Evolutionary conservation across 2,329 filamentous ascomycete species (phyloP).

Genomic region (Mollisiaceae sp.): DNA sequence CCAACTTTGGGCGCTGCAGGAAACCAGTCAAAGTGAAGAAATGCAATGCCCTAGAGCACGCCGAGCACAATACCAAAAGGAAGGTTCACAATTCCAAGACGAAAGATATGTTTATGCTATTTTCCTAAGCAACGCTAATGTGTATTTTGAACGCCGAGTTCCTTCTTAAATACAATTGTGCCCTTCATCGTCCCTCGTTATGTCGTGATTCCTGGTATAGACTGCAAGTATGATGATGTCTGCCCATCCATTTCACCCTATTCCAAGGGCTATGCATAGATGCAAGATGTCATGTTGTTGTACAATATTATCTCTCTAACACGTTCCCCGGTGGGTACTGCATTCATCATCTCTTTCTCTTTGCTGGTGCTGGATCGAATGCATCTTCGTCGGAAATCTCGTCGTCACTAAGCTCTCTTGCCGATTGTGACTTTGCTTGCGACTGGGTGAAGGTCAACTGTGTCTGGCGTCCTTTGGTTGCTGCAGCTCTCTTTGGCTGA

Average conservation of each 20-base stretch:
- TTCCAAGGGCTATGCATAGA: background rate
- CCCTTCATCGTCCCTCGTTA: background rate
- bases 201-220: background rate
- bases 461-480: conserved; percentile 50
- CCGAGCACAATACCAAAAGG: background rate
- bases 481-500: conserved; percentile 37
- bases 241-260: background rate
- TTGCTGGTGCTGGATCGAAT: conserved; percentile 52
- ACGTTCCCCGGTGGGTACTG: background rate
- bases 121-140: background rate
- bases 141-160: background rate
- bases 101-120: background rate
- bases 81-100: background rate
- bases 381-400: conserved; percentile 64
- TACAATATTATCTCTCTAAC: background rate
- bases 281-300: background rate
- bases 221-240: background rate
- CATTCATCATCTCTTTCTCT: conserved; percentile 17
- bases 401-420: conserved; percentile 67
- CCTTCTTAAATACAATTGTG: background rate
- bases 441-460: conserved; percentile 54
- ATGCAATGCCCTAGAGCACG: background rate
- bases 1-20: background rate
- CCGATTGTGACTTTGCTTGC: conserved; percentile 44
- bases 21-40: background rate